phyloP scores from a whole-genome alignment of 2,329 filamentous ascomycete genomes.

The Rutstroemia sp. region DNA sequence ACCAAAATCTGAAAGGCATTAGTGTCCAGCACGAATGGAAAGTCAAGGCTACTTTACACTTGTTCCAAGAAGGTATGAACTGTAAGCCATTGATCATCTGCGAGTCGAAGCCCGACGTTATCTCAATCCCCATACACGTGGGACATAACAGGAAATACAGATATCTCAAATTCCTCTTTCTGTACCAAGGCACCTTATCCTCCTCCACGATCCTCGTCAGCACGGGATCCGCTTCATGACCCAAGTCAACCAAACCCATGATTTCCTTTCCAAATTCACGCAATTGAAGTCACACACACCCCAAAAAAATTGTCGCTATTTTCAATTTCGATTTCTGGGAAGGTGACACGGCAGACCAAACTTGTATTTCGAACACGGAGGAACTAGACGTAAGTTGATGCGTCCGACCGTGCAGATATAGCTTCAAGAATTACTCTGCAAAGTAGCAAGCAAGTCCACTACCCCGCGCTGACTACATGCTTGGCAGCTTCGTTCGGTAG shows the following conservation, averaged over 20 bases:
- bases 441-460: background rate
- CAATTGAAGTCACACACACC: background rate
- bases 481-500: background rate
- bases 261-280: background rate
- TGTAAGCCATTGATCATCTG: conserved; percentile 41
- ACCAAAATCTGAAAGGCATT: conserved; percentile 1
- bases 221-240: conserved; percentile 29
- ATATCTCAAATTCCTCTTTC: conserved; percentile 31
- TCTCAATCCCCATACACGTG: conserved; percentile 46
- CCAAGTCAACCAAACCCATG: conserved; percentile 1
- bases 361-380: background rate
- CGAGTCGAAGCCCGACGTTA: conserved; percentile 47
- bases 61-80: conserved; percentile 28
- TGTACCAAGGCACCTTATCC: conserved; percentile 34
- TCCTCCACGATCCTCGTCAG: conserved; percentile 34
- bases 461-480: background rate
- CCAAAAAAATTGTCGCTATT: background rate
- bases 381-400: conserved; percentile 6
- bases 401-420: conserved; percentile 4
- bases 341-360: background rate
- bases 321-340: conserved; percentile 1
- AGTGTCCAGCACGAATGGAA: background rate
- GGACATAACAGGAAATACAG: conserved; percentile 36
- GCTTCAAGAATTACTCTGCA: background rate
- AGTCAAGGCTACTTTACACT: conserved; percentile 16